Conservation (phyloP, 106 monocot species). For the Allium sativum region DNA sequence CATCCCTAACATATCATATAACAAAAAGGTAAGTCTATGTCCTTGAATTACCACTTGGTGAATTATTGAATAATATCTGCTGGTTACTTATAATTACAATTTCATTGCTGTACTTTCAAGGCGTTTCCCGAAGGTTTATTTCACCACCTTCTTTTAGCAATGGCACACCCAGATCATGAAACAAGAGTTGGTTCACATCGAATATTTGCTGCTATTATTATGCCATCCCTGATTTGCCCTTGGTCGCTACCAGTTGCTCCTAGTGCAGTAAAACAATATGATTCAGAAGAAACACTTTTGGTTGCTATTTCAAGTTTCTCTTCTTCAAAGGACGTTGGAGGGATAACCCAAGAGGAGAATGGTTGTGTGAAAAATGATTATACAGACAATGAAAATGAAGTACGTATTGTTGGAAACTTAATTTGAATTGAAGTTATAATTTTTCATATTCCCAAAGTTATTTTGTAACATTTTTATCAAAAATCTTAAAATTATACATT, state of each 20-base stretch:
- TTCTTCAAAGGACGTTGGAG: constrained; percentile 25
- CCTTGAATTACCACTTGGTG: not conserved
- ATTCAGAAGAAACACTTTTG: constrained; percentile 25
- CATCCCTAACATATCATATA: constrained; percentile 47
- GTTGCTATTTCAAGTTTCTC: constrained; percentile 44
- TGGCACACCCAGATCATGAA: constrained; percentile 75
- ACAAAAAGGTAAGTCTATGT: constrained; percentile 46
- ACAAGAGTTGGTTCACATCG: constrained; percentile 80
- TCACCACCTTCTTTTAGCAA: constrained; percentile 76
- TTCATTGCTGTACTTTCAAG: constrained; percentile 30
- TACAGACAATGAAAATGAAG: constrained; percentile 24
- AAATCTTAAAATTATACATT: too few species aligned
- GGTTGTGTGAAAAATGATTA: constrained; percentile 1
- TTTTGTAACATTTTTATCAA: too few species aligned
- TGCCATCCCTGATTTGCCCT: constrained; percentile 40
- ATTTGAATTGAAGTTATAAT: not conserved
- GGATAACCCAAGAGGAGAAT: constrained; percentile 11
- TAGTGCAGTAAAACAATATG: constrained; percentile 21
- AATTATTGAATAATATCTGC: not conserved
- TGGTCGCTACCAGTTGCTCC: constrained; percentile 38
- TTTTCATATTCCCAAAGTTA: not conserved
- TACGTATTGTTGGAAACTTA: constrained; percentile 15
- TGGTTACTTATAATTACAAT: not conserved
- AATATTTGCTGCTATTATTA: constrained; percentile 55
- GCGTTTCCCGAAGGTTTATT: constrained; percentile 92